Conservation (phyloP, 1,284 basidiomycete species). For the Ganoderma sp. region DNA sequence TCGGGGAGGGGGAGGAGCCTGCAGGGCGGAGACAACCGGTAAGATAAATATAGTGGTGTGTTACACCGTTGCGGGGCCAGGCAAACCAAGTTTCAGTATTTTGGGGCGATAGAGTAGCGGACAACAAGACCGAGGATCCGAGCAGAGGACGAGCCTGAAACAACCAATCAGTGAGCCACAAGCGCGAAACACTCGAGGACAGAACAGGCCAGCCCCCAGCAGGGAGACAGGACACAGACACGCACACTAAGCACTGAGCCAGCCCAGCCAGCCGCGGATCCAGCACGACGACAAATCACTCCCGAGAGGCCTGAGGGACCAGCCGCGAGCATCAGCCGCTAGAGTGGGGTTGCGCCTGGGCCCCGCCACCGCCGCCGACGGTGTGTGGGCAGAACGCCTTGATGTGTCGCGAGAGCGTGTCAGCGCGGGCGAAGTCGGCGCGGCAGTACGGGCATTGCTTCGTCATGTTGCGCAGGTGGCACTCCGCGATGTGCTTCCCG, state of each 20-base stretch:
- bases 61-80: background rate
- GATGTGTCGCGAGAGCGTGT: slow-evolving; percentile 35
- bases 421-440: slow-evolving; percentile 32
- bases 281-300: background rate
- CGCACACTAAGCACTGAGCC: slow-evolving; percentile 15
- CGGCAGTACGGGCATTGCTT: slow-evolving; percentile 33
- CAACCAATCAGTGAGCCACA: slow-evolving; percentile 9
- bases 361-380: background rate
- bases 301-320: background rate
- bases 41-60: slow-evolving; percentile 8
- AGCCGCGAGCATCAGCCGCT: slow-evolving; percentile 4
- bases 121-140: slow-evolving; percentile 5
- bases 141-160: slow-evolving; percentile 13
- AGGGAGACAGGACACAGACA: slow-evolving; percentile 11
- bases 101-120: slow-evolving; percentile 11
- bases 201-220: background rate
- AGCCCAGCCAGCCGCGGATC: slow-evolving; percentile 11
- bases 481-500: slow-evolving; percentile 36
- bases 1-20: background rate
- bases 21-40: background rate
- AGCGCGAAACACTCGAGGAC: background rate
- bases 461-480: slow-evolving; percentile 34
- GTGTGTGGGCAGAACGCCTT: slow-evolving; percentile 32
- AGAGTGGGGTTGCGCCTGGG: background rate
- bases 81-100: background rate